phyloP scores from a whole-genome alignment of 306 rosid species.

The Begonia fuchsioides region DNA sequence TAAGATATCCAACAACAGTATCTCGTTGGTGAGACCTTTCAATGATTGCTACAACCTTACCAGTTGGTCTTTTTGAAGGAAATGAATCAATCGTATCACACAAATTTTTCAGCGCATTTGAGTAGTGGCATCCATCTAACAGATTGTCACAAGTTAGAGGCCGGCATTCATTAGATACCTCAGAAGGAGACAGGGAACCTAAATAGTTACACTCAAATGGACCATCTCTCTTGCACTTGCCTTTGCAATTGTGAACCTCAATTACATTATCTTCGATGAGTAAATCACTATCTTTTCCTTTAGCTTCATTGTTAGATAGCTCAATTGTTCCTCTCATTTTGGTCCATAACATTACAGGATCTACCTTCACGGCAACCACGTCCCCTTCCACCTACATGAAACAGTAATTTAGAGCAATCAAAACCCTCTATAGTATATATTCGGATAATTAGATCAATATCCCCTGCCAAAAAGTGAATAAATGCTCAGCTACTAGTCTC shows the following conservation, averaged over 20 bases:
- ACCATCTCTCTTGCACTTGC: conserved; percentile 27
- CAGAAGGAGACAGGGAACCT: conserved; percentile 17
- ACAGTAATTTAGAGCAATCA: conserved; percentile 4
- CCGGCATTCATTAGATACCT: conserved; percentile 11
- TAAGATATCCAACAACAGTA: conserved; percentile 53
- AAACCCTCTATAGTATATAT: background rate
- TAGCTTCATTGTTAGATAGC: conserved; percentile 19
- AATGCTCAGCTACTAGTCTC: no score
- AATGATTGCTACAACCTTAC: conserved; percentile 55
- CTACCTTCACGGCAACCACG: conserved; percentile 55
- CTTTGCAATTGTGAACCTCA: conserved; percentile 24
- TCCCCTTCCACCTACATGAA: conserved; percentile 73
- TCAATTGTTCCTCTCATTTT: conserved; percentile 61
- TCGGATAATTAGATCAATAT: no score
- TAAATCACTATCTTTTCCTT: conserved; percentile 23
- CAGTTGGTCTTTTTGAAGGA: conserved; percentile 80
- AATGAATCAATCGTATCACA: conserved; percentile 41
- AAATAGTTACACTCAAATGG: conserved; percentile 19
- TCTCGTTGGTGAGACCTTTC: conserved; percentile 55
- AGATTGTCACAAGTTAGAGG: conserved; percentile 18
- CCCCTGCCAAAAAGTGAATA: no score
- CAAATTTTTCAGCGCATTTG: conserved; percentile 29
- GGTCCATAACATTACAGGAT: conserved; percentile 56
- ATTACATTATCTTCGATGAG: conserved; percentile 22
- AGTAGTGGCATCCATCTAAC: conserved; percentile 14